These are phyloP conservation scores for Iberis pinnata DNA, from an alignment of 345 rosid species.

Conservation along the genomic window DNA sequence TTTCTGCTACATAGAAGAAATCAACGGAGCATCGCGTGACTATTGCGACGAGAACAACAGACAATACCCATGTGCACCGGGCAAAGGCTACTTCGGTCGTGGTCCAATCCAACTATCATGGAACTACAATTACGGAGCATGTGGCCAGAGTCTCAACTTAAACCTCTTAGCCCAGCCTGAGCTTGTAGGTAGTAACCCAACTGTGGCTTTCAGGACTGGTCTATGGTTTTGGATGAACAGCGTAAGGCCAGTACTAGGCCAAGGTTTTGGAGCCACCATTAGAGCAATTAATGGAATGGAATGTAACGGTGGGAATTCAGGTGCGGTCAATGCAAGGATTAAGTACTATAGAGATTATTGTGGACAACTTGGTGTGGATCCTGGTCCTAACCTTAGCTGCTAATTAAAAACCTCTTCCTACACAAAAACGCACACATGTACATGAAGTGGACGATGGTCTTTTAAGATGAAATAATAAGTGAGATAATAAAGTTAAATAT, in stretches of 20 bases:
- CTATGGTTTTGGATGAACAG: conserved; percentile 58
- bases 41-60: conserved; percentile 37
- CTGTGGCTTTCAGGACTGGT: conserved; percentile 39
- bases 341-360: background rate
- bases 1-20: conserved; percentile 60
- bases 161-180: conserved; percentile 40
- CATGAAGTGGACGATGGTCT: background rate
- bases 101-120: conserved; percentile 29
- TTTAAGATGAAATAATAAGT: conserved; percentile 7
- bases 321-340: conserved; percentile 35
- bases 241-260: conserved; percentile 13
- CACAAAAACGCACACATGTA: background rate
- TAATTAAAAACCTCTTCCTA: background rate
- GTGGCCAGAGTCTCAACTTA: conserved; percentile 34
- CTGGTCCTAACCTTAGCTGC: conserved; percentile 35
- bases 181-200: conserved; percentile 32
- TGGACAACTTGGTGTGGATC: conserved; percentile 16
- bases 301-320: conserved; percentile 34
- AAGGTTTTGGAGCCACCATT: conserved; percentile 46
- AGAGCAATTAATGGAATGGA: conserved; percentile 45
- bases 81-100: conserved; percentile 44
- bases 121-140: conserved; percentile 50
- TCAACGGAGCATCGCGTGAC: conserved; percentile 41
- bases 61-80: conserved; percentile 49
- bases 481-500: conserved; percentile 9